These are phyloP conservation scores for Parastagonospora nodorum DNA, from an alignment of 2,329 filamentous ascomycete genomes.

Conservation along the genomic window DNA sequence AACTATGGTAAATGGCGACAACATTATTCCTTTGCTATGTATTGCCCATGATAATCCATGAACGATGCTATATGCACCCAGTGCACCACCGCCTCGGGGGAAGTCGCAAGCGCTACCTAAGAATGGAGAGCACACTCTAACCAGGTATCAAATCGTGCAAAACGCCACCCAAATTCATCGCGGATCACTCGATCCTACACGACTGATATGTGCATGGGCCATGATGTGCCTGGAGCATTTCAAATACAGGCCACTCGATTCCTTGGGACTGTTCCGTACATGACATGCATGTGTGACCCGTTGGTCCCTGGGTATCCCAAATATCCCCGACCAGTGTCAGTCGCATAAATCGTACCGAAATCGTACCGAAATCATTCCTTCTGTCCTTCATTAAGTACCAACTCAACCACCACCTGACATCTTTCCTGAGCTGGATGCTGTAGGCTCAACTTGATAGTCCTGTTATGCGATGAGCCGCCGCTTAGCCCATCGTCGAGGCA, in stretches of 20 bases:
- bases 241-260: background rate
- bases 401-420: conserved; percentile 86
- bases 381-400: conserved; percentile 89
- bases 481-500: conserved; percentile 74
- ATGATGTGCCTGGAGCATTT: background rate
- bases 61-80: background rate
- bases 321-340: background rate
- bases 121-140: background rate
- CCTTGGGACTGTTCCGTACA: background rate
- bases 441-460: conserved; percentile 93
- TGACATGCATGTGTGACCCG: background rate
- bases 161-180: conserved; percentile 1
- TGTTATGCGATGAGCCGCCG: conserved; percentile 52
- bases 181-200: background rate
- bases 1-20: background rate
- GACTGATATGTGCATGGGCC: background rate
- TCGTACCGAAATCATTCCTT: conserved; percentile 49
- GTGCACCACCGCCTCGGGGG: background rate
- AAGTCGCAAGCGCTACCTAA: background rate
- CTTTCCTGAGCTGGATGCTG: conserved; percentile 86
- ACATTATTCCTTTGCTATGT: background rate
- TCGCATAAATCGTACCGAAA: background rate
- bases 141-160: conserved; percentile 1
- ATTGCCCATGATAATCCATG: background rate
- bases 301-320: background rate